A percentile compares a stretch with the other conserved stretches of the same genome.
These are phyloP conservation scores for Tylopilus sp. DNA, from an alignment of 1,284 basidiomycete species.

Conservation along the genomic window DNA sequence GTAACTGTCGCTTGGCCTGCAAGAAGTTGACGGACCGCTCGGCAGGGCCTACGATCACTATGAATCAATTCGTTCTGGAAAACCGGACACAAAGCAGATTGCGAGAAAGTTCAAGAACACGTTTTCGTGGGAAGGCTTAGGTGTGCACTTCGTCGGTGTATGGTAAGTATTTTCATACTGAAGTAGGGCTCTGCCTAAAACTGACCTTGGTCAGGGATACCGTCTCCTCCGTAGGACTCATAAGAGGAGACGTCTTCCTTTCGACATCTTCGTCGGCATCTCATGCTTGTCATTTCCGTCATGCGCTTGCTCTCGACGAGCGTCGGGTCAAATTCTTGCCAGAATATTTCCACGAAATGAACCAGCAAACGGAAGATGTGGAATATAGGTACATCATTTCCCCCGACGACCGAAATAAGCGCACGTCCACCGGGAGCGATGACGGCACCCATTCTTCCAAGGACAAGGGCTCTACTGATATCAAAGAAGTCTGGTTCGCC, in stretches of 20 bases:
- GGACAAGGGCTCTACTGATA: constrained; percentile 3
- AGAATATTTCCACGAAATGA: constrained; percentile 35
- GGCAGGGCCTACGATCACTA: constrained; percentile 41
- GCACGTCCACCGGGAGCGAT: background rate
- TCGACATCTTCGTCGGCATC: constrained; percentile 18
- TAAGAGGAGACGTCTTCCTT: constrained; percentile 26
- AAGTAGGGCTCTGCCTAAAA: background rate
- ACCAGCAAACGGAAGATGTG: constrained; percentile 7
- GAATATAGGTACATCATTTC: constrained; percentile 10
- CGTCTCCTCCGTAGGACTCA: constrained; percentile 37
- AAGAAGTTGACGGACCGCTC: background rate
- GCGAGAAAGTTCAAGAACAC: constrained; percentile 35
- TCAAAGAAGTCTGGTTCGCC: constrained; percentile 36
- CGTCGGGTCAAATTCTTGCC: constrained; percentile 41
- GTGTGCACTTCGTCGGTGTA: constrained; percentile 41
- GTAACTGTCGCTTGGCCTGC: background rate
- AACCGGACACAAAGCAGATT: constrained; percentile 14
- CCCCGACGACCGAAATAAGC: background rate
- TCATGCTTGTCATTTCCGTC: constrained; percentile 38
- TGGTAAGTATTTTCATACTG: constrained; percentile 28
- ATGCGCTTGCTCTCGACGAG: constrained; percentile 42
- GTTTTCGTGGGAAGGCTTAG: constrained; percentile 34
- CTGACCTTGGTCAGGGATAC: constrained; percentile 38
- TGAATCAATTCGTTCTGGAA: constrained; percentile 16
- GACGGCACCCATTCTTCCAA: background rate